Evolutionary conservation across 2,329 filamentous ascomycete genomes (phyloP), one percentile per base, ranked within the genome.

Genomic region (Leptodontidium sp.): DNA sequence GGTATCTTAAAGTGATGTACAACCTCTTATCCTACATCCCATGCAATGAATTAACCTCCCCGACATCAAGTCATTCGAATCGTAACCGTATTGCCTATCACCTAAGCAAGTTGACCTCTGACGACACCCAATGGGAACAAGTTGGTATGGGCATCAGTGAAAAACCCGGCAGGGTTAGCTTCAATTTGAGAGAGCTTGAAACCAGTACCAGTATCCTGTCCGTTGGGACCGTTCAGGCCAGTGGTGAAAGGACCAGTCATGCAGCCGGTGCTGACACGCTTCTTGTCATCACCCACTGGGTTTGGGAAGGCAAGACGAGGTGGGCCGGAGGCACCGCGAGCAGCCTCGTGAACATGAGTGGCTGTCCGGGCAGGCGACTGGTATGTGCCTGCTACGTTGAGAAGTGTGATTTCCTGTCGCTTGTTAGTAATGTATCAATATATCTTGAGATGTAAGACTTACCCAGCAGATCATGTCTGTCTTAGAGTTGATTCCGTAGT

Each of bases 341-440:
- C 79, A 4, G 80, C 83, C 73, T 85, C 77, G 77, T 86, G 84
- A 70, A 86, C 80, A 74, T 86, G 84, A 4, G 84, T 86, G 57
- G 84, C 82, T 7, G 84, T 86, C 5, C 74, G 67, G 29, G 84
- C 84, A 0, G 81, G 77, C 1, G 82, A 84, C 61, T 77, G 72
- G 74, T 85, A 86, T 4, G 78, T 75, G 64, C 84, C 84, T 11
- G 77, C 78, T 50, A 86, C 81, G 70, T 79, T 80, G 64, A 79
- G 77, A 47, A 86, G 79, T n/a, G 79, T 82, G 74, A 85, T 86
- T 77, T 85, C 81, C 78, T 79, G 52, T 50, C 43, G 26, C 47
- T 43, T 26, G 40, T 58, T 50, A 65, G n/a, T 52, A 12, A 14
- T 40, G 38, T 21, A 26, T 21, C 35, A 9, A 24, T 2, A 15